These are phyloP conservation scores for Hypoxylon sp. DNA, from an alignment of 2,329 filamentous ascomycete genomes.

Conservation along the genomic window DNA sequence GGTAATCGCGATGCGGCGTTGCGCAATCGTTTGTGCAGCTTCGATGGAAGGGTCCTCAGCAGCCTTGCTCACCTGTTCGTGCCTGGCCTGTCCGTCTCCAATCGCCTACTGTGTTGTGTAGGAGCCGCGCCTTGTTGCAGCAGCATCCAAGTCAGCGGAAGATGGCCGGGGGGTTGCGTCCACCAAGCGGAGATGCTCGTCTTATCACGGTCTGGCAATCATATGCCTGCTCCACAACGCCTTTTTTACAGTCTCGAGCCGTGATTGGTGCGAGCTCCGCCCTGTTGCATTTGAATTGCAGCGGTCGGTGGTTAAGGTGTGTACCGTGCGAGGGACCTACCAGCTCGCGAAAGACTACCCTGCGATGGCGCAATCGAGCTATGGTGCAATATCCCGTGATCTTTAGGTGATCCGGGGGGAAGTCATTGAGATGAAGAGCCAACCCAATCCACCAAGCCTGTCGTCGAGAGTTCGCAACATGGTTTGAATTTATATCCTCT, in stretches of 20 bases:
- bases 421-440: constrained; percentile 43
- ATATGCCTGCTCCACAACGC: constrained; percentile 32
- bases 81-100: constrained; percentile 26
- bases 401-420: constrained; percentile 52
- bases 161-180: constrained; percentile 27
- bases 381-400: constrained; percentile 76
- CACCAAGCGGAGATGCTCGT: constrained; percentile 41
- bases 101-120: constrained; percentile 18
- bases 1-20: constrained; percentile 36
- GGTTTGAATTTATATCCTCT: constrained; percentile 45
- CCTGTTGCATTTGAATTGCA: constrained; percentile 42
- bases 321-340: constrained; percentile 40
- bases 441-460: constrained; percentile 45
- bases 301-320: constrained; percentile 43
- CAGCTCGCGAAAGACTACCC: constrained; percentile 49
- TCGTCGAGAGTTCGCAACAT: constrained; percentile 44
- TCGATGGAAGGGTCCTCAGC: constrained; percentile 18
- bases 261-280: constrained; percentile 43
- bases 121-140: constrained; percentile 29
- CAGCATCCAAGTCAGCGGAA: constrained; percentile 30
- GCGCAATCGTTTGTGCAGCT: constrained; percentile 37
- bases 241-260: constrained; percentile 8
- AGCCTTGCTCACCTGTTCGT: constrained; percentile 31
- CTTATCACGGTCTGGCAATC: constrained; percentile 41
- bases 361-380: constrained; percentile 55